Evolutionary conservation across 1,139 yeast genomes (phyloP).

Genomic region (Pichia sp.): DNA sequence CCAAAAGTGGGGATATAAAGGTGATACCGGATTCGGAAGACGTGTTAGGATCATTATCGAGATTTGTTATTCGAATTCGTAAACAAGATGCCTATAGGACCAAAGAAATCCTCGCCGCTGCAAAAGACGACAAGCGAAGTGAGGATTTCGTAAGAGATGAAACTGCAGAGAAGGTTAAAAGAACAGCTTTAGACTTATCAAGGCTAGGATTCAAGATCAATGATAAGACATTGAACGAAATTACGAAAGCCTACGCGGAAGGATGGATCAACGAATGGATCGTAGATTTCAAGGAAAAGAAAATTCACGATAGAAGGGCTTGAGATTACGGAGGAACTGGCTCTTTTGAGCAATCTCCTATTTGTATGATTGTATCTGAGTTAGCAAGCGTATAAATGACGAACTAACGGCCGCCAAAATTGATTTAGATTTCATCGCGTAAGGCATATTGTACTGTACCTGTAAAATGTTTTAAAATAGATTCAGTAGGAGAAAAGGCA

Average conservation of each 20-base stretch:
- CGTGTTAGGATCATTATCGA: conserved; percentile 22
- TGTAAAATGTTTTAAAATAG: too few species aligned
- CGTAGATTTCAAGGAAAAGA: conserved; percentile 36
- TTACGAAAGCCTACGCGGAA: conserved; percentile 33
- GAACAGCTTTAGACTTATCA: conserved; percentile 20
- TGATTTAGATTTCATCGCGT: too few species aligned
- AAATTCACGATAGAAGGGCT: conserved; percentile 33
- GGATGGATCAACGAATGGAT: conserved; percentile 41
- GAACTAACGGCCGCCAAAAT: too few species aligned
- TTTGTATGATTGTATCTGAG: too few species aligned
- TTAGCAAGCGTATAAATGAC: too few species aligned
- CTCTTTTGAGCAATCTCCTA: neutral
- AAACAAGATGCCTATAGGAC: conserved; percentile 25
- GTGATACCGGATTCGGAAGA: conserved; percentile 29
- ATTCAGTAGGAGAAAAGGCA: too few species aligned
- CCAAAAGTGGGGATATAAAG: conserved; percentile 20
- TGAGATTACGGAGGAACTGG: neutral
- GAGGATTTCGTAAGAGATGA: neutral
- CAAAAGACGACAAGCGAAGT: conserved; percentile 15
- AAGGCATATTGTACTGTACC: too few species aligned
- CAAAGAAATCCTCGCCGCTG: conserved; percentile 17
- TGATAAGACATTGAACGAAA: conserved; percentile 26
- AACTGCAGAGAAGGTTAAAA: neutral
- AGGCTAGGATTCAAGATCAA: conserved; percentile 33
- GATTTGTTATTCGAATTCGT: conserved; percentile 31